Evolutionary conservation across 164 flowering plant genomes (phyloP).

Genomic region (Euptelea pleiosperma): DNA sequence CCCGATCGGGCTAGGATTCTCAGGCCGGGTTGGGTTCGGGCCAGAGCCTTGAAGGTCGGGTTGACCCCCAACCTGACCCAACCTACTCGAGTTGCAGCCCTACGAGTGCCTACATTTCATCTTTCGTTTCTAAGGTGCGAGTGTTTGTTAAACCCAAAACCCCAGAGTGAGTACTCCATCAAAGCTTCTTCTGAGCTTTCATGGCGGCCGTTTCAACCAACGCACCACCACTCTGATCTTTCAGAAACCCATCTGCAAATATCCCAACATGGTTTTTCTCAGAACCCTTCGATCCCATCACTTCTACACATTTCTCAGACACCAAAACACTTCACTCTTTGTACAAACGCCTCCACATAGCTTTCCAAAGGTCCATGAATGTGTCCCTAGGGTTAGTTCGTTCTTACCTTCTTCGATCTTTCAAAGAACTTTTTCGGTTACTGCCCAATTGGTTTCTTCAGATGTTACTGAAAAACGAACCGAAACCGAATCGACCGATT

Average conservation of each 20-base stretch:
- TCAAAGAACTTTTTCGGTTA: slow-evolving; percentile 9
- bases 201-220: slow-evolving; percentile 4
- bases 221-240: neutral
- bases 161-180: neutral
- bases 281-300: slow-evolving; percentile 7
- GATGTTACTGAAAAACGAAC: neutral
- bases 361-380: neutral
- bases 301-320: slow-evolving; percentile 2
- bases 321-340: neutral
- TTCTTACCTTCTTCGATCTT: neutral
- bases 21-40: too few relatives aligned
- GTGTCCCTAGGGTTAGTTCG: neutral
- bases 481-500: neutral
- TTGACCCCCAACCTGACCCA: too few relatives aligned
- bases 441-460: slow-evolving; percentile 10
- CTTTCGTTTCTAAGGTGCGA: too few relatives aligned
- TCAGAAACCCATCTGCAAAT: neutral
- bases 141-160: slow-evolving; percentile 2
- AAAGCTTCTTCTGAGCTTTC: slow-evolving; percentile 5
- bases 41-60: too few relatives aligned
- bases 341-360: neutral
- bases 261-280: slow-evolving; percentile 8
- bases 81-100: too few relatives aligned
- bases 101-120: too few relatives aligned
- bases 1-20: too few relatives aligned